phyloP scores from a whole-genome alignment of 1,139 yeast species.

The Scheffersomyces cryptocercus region DNA sequence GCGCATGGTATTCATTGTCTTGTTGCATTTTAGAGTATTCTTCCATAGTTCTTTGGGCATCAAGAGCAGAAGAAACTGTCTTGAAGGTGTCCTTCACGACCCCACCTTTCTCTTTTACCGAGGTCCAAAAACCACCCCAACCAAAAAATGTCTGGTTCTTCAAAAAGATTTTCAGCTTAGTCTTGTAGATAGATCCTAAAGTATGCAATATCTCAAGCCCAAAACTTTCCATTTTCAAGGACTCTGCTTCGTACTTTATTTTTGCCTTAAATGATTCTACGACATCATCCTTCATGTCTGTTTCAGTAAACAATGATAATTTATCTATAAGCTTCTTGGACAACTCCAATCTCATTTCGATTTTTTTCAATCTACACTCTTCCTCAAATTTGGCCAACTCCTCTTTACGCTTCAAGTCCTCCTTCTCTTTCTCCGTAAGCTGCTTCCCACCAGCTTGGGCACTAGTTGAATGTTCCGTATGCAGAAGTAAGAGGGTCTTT shows the following conservation, averaged over 20 bases:
- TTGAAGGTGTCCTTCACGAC: slow-evolving; percentile 83
- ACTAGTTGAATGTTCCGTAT: slow-evolving; percentile 5
- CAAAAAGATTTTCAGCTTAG: slow-evolving; percentile 62
- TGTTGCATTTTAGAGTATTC: slow-evolving; percentile 75
- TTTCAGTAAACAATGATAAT: slow-evolving; percentile 79
- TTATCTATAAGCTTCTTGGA: slow-evolving; percentile 64
- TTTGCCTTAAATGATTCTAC: slow-evolving; percentile 68
- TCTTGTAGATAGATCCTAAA: slow-evolving; percentile 73
- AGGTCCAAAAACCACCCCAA: slow-evolving; percentile 81
- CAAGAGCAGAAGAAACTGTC: slow-evolving; percentile 82
- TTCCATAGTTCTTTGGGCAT: slow-evolving; percentile 87
- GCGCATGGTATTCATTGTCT: slow-evolving; percentile 51
- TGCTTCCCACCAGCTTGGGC: slow-evolving; percentile 12
- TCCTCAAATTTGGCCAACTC: slow-evolving; percentile 78
- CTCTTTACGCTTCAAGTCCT: slow-evolving; percentile 48
- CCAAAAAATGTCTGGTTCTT: slow-evolving; percentile 70
- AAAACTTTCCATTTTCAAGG: slow-evolving; percentile 89
- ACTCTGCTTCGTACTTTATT: slow-evolving; percentile 80
- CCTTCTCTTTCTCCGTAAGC: slow-evolving; percentile 45
- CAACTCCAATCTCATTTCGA: slow-evolving; percentile 68
- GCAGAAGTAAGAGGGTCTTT: slow-evolving; percentile 3
- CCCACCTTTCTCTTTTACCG: slow-evolving; percentile 84
- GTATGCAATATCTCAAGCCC: slow-evolving; percentile 89
- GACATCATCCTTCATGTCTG: slow-evolving; percentile 71
- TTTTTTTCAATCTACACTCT: slow-evolving; percentile 70